Evolutionary conservation across 78 protist genomes (phyloP), one percentile per base, ranked within the genome.

Genomic region (Carpediemonas membranifera): DNA sequence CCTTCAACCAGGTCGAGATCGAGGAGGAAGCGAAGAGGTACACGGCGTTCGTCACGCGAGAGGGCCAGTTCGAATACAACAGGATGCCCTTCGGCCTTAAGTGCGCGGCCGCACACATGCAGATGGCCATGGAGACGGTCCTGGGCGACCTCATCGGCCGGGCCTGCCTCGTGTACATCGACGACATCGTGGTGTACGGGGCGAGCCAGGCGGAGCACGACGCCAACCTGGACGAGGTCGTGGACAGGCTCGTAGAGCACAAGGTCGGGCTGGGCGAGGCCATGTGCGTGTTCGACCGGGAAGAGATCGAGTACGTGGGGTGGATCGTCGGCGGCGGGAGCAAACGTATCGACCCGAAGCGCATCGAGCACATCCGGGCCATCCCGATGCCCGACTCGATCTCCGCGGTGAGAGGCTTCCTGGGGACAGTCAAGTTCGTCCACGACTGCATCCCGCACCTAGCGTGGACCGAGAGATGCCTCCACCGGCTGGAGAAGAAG

Each of bases 51-150:
- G 27, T 25, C 30, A 67, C 74, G 18, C 25, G 35, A 1, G 41
- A 33, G 24, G 81, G 81, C 28, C 30, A 3, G 28, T 76, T 35
- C 34, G 70, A 68, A 27, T 76, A 7, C 51, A 5, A 3, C 11
- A 63, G 58, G 0, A 33, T 67, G 39, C 81, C 81, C 3, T 76
- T 76, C 28, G 81, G 81, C 19, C 34, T 63, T 19, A 53, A 24
- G 44, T 62, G 63, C 57, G 76, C 68, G 5, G 76, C 76, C 0
- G 24, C 65, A 19, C 31, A 65, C 7, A 65, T 65, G 39, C 55
- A 39, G 11, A 13, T n/a, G 13, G 15, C 30, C 36, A 62, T 73
- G 64, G 2, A 73, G 3, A 2, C 9, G 30, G 37, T 56, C 36
- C 39, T 70, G 35, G 13, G 1, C 18, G 35, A 41, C 18, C 3